These are phyloP conservation scores for Spencermartinsiella europaea DNA, from an alignment of 805 yeast species.

Conservation along the genomic window DNA sequence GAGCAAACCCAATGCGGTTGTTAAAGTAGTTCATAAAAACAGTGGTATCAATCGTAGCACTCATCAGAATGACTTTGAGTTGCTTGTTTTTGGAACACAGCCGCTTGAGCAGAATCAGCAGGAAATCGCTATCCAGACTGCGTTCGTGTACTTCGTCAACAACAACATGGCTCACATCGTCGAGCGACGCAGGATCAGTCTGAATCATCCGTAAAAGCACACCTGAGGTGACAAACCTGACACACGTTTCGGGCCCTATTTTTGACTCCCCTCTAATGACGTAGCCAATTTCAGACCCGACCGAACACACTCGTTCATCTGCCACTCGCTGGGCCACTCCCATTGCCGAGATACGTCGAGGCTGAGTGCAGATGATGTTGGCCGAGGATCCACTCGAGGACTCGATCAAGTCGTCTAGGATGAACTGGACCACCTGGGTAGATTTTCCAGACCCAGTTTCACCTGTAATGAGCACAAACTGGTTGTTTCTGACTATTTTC, in stretches of 20 bases:
- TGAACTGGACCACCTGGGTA: conserved; percentile 88
- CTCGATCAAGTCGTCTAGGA: conserved; percentile 56
- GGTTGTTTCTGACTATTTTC: conserved; percentile 48
- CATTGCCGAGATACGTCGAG: conserved; percentile 91
- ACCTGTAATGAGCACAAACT: conserved; percentile 80
- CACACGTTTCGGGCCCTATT: conserved; percentile 52
- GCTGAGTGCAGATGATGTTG: conserved; percentile 82
- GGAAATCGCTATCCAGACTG: conserved; percentile 83
- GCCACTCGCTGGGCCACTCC: conserved; percentile 92
- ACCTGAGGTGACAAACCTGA: conserved; percentile 92
- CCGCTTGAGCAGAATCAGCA: conserved; percentile 69
- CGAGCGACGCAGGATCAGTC: conserved; percentile 34
- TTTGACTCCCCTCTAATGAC: conserved; percentile 86
- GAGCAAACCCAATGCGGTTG: conserved; percentile 53
- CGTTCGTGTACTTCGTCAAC: conserved; percentile 98
- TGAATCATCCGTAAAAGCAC: conserved; percentile 83
- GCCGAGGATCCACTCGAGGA: conserved; percentile 43
- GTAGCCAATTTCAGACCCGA: conserved; percentile 82
- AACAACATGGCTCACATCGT: conserved; percentile 60
- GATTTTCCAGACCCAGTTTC: conserved; percentile 98
- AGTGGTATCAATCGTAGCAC: conserved; percentile 81
- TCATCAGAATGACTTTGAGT: conserved; percentile 75
- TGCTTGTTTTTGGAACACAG: conserved; percentile 43
- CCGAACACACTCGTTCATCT: conserved; percentile 60
- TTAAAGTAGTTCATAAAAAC: conserved; percentile 65